These are phyloP conservation scores for Epichloe gansuensis DNA, from an alignment of 2,329 filamentous ascomycete species.

Conservation along the genomic window DNA sequence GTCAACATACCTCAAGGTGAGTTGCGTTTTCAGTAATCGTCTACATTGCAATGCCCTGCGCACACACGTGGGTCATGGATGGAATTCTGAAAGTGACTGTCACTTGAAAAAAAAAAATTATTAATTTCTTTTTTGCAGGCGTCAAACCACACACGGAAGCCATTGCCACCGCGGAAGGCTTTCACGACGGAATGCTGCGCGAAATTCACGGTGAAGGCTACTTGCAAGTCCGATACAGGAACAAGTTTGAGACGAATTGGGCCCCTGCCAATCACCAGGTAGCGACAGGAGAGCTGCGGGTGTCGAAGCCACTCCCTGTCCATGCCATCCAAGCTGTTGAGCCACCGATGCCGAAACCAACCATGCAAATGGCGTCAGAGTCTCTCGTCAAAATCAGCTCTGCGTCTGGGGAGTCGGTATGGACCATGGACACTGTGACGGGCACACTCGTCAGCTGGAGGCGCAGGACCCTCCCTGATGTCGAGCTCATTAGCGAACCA, in stretches of 20 bases:
- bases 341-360: constrained; percentile 11
- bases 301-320: constrained; percentile 23
- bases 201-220: constrained; percentile 27
- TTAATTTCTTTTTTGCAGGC: constrained; percentile 13
- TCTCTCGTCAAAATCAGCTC: constrained; percentile 22
- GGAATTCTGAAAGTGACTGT: not conserved
- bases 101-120: too few relatives aligned
- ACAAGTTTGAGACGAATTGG: constrained; percentile 36
- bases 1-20: constrained; percentile 30
- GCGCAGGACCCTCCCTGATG: constrained; percentile 15
- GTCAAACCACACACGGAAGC: constrained; percentile 31
- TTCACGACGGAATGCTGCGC: constrained; percentile 15
- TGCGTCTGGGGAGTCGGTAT: constrained; percentile 23
- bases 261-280: constrained; percentile 36
- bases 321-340: constrained; percentile 10
- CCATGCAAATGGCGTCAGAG: constrained; percentile 10
- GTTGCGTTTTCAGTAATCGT: constrained; percentile 1
- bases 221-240: constrained; percentile 35
- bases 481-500: constrained; percentile 32
- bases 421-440: constrained; percentile 30
- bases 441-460: constrained; percentile 32
- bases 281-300: constrained; percentile 35
- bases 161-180: constrained; percentile 20
- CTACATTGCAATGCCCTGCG: too few relatives aligned
- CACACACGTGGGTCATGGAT: not conserved